Percentiles rank a stretch among this genome's conserved stretches.
These are phyloP conservation scores for Starmerella floris DNA, from an alignment of 805 yeast species.

Conservation along the genomic window DNA sequence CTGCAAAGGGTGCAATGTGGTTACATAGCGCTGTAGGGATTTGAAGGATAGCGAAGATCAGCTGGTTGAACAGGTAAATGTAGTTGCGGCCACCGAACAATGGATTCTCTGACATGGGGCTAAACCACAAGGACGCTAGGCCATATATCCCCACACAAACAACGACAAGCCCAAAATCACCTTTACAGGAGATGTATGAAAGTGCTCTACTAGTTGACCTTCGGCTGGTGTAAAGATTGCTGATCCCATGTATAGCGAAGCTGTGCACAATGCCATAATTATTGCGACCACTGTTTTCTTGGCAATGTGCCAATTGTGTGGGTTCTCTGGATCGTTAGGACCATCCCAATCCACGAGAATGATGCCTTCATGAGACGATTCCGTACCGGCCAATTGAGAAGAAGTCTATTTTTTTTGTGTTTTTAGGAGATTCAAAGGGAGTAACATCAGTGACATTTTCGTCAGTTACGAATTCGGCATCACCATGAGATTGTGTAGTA, in stretches of 20 bases:
- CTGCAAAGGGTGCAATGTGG: constrained; percentile 39
- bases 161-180: constrained; percentile 41
- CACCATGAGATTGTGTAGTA: too few species aligned
- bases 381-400: too few species aligned
- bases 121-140: constrained; percentile 41
- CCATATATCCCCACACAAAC: constrained; percentile 51
- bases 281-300: constrained; percentile 32
- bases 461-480: too few species aligned
- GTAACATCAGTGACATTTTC: too few species aligned
- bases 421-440: too few species aligned
- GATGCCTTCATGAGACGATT: too few species aligned
- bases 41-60: constrained; percentile 39
- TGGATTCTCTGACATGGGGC: constrained; percentile 42
- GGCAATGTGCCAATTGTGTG: constrained; percentile 41
- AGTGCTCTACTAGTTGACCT: constrained; percentile 30
- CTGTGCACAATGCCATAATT: constrained; percentile 35
- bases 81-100: constrained; percentile 37
- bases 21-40: constrained; percentile 42
- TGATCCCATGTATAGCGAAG: constrained; percentile 47
- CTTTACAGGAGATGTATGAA: constrained; percentile 31
- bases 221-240: constrained; percentile 48
- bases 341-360: constrained; percentile 27
- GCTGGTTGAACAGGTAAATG: constrained; percentile 35
- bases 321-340: constrained; percentile 30
- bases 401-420: too few species aligned